A percentile compares a stretch with the other conserved stretches of the same genome.
Conservation (phyloP, 2,329 filamentous ascomycete species). For the Cladosporium cucumerinum region DNA sequence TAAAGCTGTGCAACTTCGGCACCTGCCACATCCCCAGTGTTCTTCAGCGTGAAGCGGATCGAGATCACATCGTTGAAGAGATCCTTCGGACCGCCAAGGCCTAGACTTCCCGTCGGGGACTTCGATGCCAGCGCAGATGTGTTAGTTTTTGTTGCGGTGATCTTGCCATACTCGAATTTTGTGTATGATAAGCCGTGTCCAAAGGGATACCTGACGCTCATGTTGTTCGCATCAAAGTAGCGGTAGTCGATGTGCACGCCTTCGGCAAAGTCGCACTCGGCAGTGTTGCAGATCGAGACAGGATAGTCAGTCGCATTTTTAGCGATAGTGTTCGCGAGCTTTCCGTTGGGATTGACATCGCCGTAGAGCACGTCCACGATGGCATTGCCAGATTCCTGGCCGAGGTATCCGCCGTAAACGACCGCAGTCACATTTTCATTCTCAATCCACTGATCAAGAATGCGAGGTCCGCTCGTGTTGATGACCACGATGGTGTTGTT, state of each 20-base stretch:
- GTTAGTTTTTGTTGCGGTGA: conserved; percentile 23
- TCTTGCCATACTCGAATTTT: conserved; percentile 39
- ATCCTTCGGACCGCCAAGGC: conserved; percentile 36
- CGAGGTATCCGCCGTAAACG: conserved; percentile 29
- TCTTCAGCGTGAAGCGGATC: conserved; percentile 57
- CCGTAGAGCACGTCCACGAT: conserved; percentile 33
- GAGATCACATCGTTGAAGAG: conserved; percentile 62
- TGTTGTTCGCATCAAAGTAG: conserved; percentile 41
- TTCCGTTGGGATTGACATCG: conserved; percentile 28
- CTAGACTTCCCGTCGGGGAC: not conserved
- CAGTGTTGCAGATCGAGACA: conserved; percentile 39
- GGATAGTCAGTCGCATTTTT: conserved; percentile 30
- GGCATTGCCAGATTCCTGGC: conserved; percentile 30
- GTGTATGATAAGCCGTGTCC: conserved; percentile 45
- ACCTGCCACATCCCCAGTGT: conserved; percentile 54
- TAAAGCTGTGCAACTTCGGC: conserved; percentile 58
- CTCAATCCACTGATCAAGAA: conserved; percentile 32
- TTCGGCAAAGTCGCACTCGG: conserved; percentile 38
- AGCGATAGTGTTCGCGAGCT: conserved; percentile 31
- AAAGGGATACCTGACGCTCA: conserved; percentile 43
- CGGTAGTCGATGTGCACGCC: conserved; percentile 47
- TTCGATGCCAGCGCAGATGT: conserved; percentile 26
- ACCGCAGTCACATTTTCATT: conserved; percentile 33
- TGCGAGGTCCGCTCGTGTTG: conserved; percentile 30
- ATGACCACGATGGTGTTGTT: conserved; percentile 33